Base-by-base conservation (phyloP, 2,329 filamentous ascomycete species). In the Pseudopithomyces chartarum region DNA sequence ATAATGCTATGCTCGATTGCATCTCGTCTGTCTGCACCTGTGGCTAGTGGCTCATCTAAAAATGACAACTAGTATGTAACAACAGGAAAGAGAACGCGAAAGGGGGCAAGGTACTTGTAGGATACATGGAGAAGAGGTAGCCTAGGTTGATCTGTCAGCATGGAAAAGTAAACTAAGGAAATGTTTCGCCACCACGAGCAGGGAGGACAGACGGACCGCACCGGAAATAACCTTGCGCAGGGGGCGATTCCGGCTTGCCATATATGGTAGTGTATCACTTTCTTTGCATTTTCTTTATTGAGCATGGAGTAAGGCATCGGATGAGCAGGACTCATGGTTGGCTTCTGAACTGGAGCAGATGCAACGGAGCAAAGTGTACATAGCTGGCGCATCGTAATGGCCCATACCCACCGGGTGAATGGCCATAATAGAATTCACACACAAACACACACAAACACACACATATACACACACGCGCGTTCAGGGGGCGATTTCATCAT, bases 321-420 rank as follows among this genome's bases (percentile, higher is more conserved):
- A 39, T 12, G 12, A 39, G 36, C 36, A 39, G 36, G 36, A 17
- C 26, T 29, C 26, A 29, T 29, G 26, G 26, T 42, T 42, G 39
- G 39, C 39, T 42, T 20, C 39, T 42, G 17, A 42, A 56, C 8
- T 56, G 39, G 54, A 56, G 47, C 11, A 46, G 23, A 23, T 19
- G 47, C 20, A n/a, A 10, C 5, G 29, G 23, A 56, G 20, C 36
- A 56, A 38, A 36, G 46, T 56, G 47, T 56, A 56, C 19, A 29
- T 56, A 56, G 54, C 39, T 56, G 54, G 54, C 54, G 48, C 54
- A 29, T 56, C 26, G 54, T 56, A 56, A 56, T 46, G 47, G 54
- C 46, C 46, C 36, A 52, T 56, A 56, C 47, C 54, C 34, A 38
- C 29, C 46, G 48, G 47, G 47, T 56, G 54, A 46, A 56, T 56